These are phyloP conservation scores for Chaetomidium leptoderma DNA, from an alignment of 495 filamentous ascomycete species.

Conservation along the genomic window DNA sequence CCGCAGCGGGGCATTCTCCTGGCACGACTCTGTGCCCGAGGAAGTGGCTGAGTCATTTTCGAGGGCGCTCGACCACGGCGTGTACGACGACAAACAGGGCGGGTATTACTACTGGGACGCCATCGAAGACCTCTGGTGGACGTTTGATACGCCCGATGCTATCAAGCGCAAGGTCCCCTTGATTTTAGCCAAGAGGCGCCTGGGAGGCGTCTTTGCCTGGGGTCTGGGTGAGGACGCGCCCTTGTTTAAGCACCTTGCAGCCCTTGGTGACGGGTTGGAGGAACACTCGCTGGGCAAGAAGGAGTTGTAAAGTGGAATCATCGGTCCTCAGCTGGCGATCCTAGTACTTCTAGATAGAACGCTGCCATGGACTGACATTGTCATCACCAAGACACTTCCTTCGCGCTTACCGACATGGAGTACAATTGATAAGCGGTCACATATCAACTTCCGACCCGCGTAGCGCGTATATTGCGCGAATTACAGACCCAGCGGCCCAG, in stretches of 20 bases:
- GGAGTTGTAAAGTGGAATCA: slow-evolving; percentile 21
- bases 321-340: too few species aligned
- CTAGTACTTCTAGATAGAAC: background rate
- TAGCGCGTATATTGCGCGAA: background rate
- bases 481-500: background rate
- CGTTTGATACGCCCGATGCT: slow-evolving; percentile 63
- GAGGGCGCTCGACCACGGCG: slow-evolving; percentile 51
- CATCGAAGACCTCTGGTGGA: slow-evolving; percentile 62
- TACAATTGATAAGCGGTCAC: too few species aligned
- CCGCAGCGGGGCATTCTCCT: slow-evolving; percentile 59
- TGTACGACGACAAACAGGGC: slow-evolving; percentile 54
- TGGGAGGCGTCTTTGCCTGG: slow-evolving; percentile 73
- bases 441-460: background rate
- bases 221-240: slow-evolving; percentile 67
- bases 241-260: slow-evolving; percentile 54
- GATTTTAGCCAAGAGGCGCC: slow-evolving; percentile 52
- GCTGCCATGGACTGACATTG: too few species aligned
- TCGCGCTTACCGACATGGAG: too few species aligned
- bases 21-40: slow-evolving; percentile 46
- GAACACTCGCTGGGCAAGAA: slow-evolving; percentile 15
- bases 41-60: slow-evolving; percentile 46
- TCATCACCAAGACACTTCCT: background rate
- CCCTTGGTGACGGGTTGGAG: slow-evolving; percentile 45
- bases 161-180: slow-evolving; percentile 60
- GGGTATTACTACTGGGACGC: slow-evolving; percentile 68